phyloP scores from a whole-genome alignment of 2,329 filamentous ascomycete species.

The Cercospora canescens region DNA sequence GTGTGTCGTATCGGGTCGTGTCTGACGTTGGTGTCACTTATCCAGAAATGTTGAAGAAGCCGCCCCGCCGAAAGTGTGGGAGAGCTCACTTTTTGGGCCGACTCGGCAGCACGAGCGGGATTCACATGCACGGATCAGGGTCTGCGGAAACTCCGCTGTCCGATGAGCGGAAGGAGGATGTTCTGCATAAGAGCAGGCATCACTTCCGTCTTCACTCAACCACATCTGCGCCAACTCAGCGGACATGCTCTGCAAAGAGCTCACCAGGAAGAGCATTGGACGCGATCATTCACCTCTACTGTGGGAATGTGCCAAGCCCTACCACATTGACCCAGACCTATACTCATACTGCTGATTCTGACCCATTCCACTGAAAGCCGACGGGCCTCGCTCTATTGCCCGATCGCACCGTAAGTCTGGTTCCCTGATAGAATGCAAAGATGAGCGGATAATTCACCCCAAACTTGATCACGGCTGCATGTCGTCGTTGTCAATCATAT shows the following conservation, averaged over 20 bases:
- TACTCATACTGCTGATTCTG: too few relatives aligned
- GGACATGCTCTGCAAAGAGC: background rate
- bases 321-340: background rate
- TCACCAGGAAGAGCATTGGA: background rate
- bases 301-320: background rate
- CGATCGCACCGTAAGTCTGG: too few relatives aligned
- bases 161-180: background rate
- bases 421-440: too few relatives aligned
- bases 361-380: too few relatives aligned
- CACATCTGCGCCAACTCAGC: background rate
- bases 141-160: background rate
- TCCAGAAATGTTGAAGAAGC: conserved; percentile 3
- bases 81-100: background rate
- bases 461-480: too few relatives aligned
- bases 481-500: too few relatives aligned
- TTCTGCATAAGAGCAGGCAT: background rate
- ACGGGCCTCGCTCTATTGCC: too few relatives aligned
- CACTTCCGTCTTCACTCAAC: conserved; percentile 4
- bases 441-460: too few relatives aligned
- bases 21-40: background rate
- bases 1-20: background rate
- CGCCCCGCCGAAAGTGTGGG: background rate
- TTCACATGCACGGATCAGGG: background rate
- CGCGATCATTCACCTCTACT: background rate
- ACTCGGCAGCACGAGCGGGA: background rate